A percentile compares a stretch with the other conserved stretches of the same genome.
Evolutionary conservation across 345 rosid genomes (phyloP).

Genomic region (Garcia nutans): DNA sequence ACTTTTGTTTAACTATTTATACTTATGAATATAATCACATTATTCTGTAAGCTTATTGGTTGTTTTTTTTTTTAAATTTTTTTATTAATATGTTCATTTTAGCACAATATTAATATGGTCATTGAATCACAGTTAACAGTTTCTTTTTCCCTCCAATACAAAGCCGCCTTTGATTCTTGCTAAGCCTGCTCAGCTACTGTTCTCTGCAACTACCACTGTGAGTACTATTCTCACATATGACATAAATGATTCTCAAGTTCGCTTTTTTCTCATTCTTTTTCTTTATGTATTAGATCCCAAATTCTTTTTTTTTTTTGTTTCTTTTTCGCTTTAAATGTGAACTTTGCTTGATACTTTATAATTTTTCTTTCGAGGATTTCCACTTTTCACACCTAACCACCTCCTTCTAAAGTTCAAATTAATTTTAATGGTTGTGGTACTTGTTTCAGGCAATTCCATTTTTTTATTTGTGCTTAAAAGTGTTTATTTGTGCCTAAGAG

Average conservation of each 20-base stretch:
- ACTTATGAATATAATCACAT: neutral
- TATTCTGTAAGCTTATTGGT: too few species aligned
- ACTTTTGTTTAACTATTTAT: neutral
- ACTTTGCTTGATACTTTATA: neutral
- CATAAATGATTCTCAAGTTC: neutral
- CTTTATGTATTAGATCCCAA: neutral
- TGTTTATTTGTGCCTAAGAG: neutral
- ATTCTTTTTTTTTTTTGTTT: neutral
- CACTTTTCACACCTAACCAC: neutral
- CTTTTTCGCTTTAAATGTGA: neutral
- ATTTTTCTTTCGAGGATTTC: too few species aligned
- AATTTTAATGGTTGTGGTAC: neutral
- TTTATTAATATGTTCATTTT: too few species aligned
- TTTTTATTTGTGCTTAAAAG: neutral
- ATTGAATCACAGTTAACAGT: neutral
- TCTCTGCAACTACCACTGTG: neutral
- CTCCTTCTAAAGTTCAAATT: neutral
- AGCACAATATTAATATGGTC: too few species aligned
- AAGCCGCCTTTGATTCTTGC: neutral
- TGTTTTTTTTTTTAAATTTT: too few species aligned
- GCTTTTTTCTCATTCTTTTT: neutral
- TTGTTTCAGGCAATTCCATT: neutral
- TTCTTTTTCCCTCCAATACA: conserved; percentile 1
- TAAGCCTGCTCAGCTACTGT: neutral
- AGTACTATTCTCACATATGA: neutral